phyloP scores from a whole-genome alignment of 2,329 filamentous ascomycete species.

The Elsinoe fawcettii region DNA sequence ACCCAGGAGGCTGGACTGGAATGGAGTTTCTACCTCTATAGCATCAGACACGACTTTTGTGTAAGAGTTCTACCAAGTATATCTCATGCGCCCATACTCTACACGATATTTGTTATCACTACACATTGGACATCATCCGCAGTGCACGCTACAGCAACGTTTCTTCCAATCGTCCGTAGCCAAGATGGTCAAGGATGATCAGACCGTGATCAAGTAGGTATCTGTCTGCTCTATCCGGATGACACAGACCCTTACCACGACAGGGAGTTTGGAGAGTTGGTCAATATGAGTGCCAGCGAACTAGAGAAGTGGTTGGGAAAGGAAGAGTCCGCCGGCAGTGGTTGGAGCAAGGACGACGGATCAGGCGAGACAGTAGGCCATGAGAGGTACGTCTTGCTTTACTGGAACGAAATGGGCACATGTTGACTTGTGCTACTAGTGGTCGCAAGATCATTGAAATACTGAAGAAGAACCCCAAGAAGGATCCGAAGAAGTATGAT shows the following conservation, averaged over 20 bases:
- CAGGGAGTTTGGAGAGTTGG: constrained; percentile 57
- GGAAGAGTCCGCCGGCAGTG: constrained; percentile 50
- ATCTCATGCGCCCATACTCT: not conserved
- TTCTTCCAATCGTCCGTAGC: constrained; percentile 9
- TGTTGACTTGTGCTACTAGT: constrained; percentile 28
- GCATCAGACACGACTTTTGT: not conserved
- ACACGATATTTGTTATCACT: not conserved
- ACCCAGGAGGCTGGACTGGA: not conserved
- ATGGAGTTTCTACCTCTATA: not conserved
- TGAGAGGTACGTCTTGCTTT: constrained; percentile 37
- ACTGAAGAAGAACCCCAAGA: constrained; percentile 53
- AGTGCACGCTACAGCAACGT: not conserved
- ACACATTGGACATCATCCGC: not conserved
- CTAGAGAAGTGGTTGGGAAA: constrained; percentile 55
- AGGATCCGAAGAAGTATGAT: constrained; percentile 49
- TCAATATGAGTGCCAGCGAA: constrained; percentile 58
- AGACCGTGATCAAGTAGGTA: constrained; percentile 43
- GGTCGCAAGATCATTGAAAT: constrained; percentile 58
- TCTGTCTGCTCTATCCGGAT: not conserved
- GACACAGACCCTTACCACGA: not conserved
- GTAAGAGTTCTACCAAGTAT: not conserved
- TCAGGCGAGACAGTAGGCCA: constrained; percentile 57
- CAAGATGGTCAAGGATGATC: constrained; percentile 46
- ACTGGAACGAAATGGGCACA: not conserved
- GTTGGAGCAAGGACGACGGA: constrained; percentile 52